Base-by-base conservation (phyloP, 202 grass and related monocot genomes). In the Saccharum hybrid region DNA sequence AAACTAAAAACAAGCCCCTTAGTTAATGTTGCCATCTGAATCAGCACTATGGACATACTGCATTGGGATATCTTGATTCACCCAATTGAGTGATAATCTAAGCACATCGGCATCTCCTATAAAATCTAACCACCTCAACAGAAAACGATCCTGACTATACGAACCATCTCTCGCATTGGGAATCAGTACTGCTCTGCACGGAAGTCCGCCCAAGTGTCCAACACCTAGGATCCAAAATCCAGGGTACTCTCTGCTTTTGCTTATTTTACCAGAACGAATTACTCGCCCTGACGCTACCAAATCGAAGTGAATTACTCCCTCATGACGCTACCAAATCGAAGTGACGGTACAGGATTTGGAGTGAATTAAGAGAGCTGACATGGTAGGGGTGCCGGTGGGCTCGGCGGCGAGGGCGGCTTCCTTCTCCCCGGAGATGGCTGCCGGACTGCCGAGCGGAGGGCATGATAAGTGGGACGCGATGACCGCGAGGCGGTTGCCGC, bases 351-450 rank as follows among this genome's bases (percentile, higher is more conserved):
- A 40, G 12, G 39, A 56, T 57, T 57, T 36, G 46, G 48, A 41
- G 19, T 18, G 83, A 51, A 64, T 37, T 56, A 22, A 56, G 41
- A 68, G 82, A 78, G 49, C 75, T 92, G 72, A 95, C 93, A 95
- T 92, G 77, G 93, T 95, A 6, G 83, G 83, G 6, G 75, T 83
- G 63, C 76, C 85, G 72, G 83, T 66, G 37, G 85, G 85, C 10
- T 68, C 54, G 31, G 90, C 60, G 61, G 88, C 80, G 72, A 86
- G 85, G 23, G 85, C 80, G 10, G 90, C 80, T 48, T 88, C 79
- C 88, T 90, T 78, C 63, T 92, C 83, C 48, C 72, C 65, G 72
- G 85, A 71, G 48, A 77, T 79, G 49, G 51, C 41, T 54, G 66
- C 46, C 45, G 33, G 72, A 33, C 37, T 48, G 63, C 45, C 63